Evolutionary conservation across 176 grass and related monocot genomes (phyloP).

Genomic region (Cymbopogon citratus): DNA sequence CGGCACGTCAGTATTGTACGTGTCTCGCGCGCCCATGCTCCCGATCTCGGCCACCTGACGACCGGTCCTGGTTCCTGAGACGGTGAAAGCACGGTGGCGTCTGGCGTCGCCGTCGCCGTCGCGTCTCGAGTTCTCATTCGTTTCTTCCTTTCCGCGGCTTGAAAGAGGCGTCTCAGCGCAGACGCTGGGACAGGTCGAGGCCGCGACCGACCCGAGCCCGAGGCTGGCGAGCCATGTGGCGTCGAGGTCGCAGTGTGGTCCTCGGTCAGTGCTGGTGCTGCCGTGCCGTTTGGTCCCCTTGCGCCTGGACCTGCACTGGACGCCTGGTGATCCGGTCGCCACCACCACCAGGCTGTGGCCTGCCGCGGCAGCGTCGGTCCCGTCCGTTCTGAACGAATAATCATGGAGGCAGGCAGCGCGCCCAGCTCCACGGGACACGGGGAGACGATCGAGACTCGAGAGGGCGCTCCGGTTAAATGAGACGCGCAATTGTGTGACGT

Average conservation of each 20-base stretch:
- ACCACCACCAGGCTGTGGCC: neutral
- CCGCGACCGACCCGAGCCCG: neutral
- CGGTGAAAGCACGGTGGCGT: neutral
- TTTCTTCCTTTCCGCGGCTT: neutral
- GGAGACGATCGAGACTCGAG: neutral
- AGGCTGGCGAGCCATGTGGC: neutral
- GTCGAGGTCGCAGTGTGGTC: constrained; percentile 17
- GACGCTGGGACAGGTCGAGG: neutral
- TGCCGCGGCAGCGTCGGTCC: neutral
- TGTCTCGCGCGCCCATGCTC: too few species aligned
- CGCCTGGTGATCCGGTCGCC: constrained; percentile 22
- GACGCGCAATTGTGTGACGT: neutral
- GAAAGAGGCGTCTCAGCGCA: neutral
- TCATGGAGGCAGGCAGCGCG: neutral
- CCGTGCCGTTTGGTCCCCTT: neutral
- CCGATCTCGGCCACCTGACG: neutral
- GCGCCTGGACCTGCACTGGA: neutral
- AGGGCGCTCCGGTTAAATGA: neutral
- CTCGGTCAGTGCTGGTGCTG: neutral
- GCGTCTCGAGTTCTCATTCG: neutral
- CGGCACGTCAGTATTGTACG: too few species aligned
- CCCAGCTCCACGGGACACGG: neutral
- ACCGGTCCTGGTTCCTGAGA: neutral
- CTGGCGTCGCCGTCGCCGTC: neutral
- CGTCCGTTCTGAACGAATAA: neutral